A percentile compares a stretch with the other conserved stretches of the same genome.
Evolutionary conservation across 139 green algal genomes (phyloP).

Genomic region (Closterium sp.): DNA sequence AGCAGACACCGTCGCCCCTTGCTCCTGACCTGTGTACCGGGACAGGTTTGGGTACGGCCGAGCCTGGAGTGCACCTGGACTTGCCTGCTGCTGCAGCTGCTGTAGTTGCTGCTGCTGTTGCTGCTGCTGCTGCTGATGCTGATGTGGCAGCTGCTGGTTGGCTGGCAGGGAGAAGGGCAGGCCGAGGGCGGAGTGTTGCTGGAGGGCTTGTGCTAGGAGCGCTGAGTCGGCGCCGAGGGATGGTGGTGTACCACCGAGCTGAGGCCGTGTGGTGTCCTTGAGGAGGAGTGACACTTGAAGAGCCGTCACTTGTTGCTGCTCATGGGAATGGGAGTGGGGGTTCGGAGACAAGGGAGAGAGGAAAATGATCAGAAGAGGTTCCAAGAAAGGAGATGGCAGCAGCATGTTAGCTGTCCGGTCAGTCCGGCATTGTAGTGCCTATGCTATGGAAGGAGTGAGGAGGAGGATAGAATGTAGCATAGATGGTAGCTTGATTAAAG

Average conservation of each 20-base stretch:
- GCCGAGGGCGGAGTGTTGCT: neutral
- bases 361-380: no score
- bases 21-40: neutral
- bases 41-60: neutral
- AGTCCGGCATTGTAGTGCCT: no score
- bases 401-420: no score
- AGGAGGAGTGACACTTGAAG: neutral
- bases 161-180: neutral
- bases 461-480: no score
- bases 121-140: neutral
- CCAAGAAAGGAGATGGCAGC: no score
- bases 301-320: neutral
- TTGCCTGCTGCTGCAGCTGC: neutral
- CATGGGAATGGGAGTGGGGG: no score
- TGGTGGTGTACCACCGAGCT: neutral
- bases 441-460: no score
- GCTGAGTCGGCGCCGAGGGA: neutral
- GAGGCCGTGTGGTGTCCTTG: neutral
- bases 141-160: neutral
- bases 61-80: neutral
- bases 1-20: neutral
- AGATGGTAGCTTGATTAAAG: no score
- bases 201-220: neutral
- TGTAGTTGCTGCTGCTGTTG: neutral
- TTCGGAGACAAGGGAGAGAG: no score